phyloP scores from a whole-genome alignment of 169 alveolate species.

The Amoebophrya sp. region DNA sequence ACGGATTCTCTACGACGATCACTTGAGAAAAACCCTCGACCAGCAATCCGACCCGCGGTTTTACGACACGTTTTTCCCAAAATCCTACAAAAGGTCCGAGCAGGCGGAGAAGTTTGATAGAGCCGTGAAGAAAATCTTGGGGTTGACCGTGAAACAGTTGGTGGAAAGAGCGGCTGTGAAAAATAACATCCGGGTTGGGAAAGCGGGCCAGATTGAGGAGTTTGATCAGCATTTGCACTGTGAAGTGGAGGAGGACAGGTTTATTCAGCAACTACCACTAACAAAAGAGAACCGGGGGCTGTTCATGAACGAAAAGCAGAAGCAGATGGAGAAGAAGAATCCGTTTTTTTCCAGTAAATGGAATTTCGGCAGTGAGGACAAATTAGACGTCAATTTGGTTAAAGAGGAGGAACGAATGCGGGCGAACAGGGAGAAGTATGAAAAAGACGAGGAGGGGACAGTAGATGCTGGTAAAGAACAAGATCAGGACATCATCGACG shows the following conservation, averaged over 20 bases:
- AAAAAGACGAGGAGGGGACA: neutral
- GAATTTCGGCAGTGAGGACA: neutral
- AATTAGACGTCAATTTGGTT: neutral
- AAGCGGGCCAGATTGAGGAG: neutral
- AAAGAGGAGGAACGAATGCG: neutral
- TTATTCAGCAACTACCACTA: neutral
- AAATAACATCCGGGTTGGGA: neutral
- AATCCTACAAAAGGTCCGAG: neutral
- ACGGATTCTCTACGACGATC: no score
- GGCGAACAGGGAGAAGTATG: neutral
- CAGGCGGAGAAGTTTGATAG: neutral
- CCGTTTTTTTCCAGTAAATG: neutral
- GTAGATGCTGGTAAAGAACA: neutral
- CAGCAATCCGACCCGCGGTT: no score
- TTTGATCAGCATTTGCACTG: neutral
- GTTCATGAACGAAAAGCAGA: neutral
- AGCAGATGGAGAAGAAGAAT: neutral
- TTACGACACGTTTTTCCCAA: no score
- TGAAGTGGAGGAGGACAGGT: neutral
- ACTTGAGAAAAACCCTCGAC: no score
- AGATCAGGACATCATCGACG: no score
- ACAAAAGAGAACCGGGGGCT: neutral
- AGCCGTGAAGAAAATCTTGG: neutral
- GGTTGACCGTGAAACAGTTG: neutral
- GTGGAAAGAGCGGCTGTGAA: neutral